phyloP scores from a whole-genome alignment of 805 yeast genomes.

The Candida ascalaphidarum region DNA sequence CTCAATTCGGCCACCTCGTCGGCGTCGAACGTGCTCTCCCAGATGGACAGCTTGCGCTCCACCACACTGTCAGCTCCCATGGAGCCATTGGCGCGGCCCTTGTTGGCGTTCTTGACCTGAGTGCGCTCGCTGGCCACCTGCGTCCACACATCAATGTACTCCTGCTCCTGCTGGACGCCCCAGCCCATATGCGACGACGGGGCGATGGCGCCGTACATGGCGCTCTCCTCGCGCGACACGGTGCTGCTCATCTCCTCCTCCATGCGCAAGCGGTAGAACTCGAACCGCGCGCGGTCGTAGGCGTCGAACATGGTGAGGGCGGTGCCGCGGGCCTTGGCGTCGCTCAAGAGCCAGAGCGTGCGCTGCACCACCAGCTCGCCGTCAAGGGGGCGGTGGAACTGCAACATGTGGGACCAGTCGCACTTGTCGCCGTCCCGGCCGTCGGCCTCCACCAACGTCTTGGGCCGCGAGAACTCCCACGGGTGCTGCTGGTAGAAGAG shows the following conservation, averaged over 20 bases:
- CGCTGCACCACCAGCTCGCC: constrained; percentile 62
- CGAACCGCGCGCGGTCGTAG: constrained; percentile 79
- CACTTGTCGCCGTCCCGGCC: constrained; percentile 46
- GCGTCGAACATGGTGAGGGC: constrained; percentile 50
- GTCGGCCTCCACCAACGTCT: constrained; percentile 66
- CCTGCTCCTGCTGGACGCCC: constrained; percentile 68
- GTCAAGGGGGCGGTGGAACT: constrained; percentile 64
- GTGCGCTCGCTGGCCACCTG: constrained; percentile 60
- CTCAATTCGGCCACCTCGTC: constrained; percentile 8
- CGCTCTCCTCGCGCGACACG: constrained; percentile 74
- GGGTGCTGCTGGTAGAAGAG: constrained; percentile 91
- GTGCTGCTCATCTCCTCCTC: constrained; percentile 69
- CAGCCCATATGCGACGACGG: constrained; percentile 52
- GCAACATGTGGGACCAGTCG: constrained; percentile 79
- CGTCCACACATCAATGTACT: constrained; percentile 65
- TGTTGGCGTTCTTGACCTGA: constrained; percentile 42
- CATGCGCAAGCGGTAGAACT: constrained; percentile 81
- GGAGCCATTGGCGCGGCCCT: constrained; percentile 8
- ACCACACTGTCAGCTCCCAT: constrained; percentile 6
- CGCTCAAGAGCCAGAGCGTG: constrained; percentile 31
- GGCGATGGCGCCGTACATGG: constrained; percentile 76
- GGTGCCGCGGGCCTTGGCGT: constrained; percentile 9
- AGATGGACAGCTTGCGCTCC: constrained; percentile 13
- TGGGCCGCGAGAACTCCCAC: constrained; percentile 94
- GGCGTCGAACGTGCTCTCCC: constrained; percentile 12